Evolutionary conservation across 257 asterid genomes (phyloP), one percentile per base, ranked within the genome.

Genomic region (Scutellaria minor): DNA sequence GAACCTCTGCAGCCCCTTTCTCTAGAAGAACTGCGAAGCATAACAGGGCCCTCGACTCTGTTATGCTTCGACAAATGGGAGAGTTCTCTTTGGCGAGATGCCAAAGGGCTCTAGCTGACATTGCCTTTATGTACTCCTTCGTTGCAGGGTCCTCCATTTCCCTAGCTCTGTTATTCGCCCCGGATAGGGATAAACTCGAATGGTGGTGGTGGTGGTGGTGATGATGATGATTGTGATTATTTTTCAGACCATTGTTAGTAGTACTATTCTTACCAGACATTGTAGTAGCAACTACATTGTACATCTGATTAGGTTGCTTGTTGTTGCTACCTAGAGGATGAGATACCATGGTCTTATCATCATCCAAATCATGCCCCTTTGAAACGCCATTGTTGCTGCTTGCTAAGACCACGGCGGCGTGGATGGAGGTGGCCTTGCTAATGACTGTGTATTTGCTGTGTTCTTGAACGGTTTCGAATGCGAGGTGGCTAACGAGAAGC

Each of bases 71-170:
- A 67, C 96, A 93, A 50, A 90, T 93, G 11, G 88, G 74, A 1
- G 96, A 76, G 71, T 93, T 90, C 5, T 75, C 85, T 64, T 71
- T 89, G 42, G 95, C 89, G 0, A 93, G 96, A 31, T 84, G 77
- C 90, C 96, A 84, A 11, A 93, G 89, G 56, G 98, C 98, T 70
- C 87, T 79, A 0, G 98, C 97, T 2, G 96, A 81, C 98, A 93
- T 91, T 9, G 88, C 89, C 79, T 93, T 90, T 68, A 89, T 87
- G 10, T 89, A 64, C 7, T 90, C 84, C 78, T 88, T 93, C 2
- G 91, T 87, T 6, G 61, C 78, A 5, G 98, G 92, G 11, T 86
- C 96, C 88, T 89, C 98, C 78, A 78, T 72, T 66, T 90, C 98
- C 31, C 95, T 66, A 9, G 87, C 96, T 65, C 80, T 82, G 59